Evolutionary conservation across 371 early-diverging fungal genomes (phyloP).

Genomic region (Chytridium lagenaria): DNA sequence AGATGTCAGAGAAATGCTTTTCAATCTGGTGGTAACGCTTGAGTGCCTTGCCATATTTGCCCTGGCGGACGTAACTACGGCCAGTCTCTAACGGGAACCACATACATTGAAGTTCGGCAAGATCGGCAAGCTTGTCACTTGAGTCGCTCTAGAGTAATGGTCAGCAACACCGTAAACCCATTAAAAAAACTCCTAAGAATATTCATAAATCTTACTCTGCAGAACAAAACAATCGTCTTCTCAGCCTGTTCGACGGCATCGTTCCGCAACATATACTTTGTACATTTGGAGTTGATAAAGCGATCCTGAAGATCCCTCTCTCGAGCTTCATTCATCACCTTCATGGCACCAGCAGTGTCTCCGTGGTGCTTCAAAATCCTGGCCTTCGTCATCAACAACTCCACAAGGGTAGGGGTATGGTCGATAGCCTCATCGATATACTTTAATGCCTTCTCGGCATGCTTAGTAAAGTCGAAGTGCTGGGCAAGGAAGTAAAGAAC

Average conservation of each 20-base stretch:
- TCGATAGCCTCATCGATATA: slow-evolving; percentile 82
- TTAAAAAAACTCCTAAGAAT: slow-evolving; percentile 14
- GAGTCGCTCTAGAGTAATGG: slow-evolving; percentile 63
- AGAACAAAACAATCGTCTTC: slow-evolving; percentile 80
- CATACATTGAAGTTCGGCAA: slow-evolving; percentile 89
- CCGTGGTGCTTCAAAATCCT: slow-evolving; percentile 92
- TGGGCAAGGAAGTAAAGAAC: slow-evolving; percentile 88
- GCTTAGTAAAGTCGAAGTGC: slow-evolving; percentile 73
- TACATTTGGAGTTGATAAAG: slow-evolving; percentile 92
- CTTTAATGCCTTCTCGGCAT: slow-evolving; percentile 72
- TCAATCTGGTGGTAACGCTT: slow-evolving; percentile 85
- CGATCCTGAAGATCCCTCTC: slow-evolving; percentile 93
- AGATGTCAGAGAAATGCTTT: slow-evolving; percentile 78
- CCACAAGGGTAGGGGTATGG: slow-evolving; percentile 87
- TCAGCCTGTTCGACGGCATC: slow-evolving; percentile 83
- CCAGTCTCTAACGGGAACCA: slow-evolving; percentile 87
- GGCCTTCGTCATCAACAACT: slow-evolving; percentile 92
- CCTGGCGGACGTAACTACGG: slow-evolving; percentile 68
- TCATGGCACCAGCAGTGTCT: slow-evolving; percentile 69
- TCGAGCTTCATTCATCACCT: slow-evolving; percentile 83
- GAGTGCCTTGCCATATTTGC: slow-evolving; percentile 80
- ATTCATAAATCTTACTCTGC: slow-evolving; percentile 56
- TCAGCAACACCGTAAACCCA: slow-evolving; percentile 1
- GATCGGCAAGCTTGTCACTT: slow-evolving; percentile 75
- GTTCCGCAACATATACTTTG: slow-evolving; percentile 92